These are phyloP conservation scores for Globisporangium recalcitrans DNA, from an alignment of 352 stramenopile species.

Conservation along the genomic window DNA sequence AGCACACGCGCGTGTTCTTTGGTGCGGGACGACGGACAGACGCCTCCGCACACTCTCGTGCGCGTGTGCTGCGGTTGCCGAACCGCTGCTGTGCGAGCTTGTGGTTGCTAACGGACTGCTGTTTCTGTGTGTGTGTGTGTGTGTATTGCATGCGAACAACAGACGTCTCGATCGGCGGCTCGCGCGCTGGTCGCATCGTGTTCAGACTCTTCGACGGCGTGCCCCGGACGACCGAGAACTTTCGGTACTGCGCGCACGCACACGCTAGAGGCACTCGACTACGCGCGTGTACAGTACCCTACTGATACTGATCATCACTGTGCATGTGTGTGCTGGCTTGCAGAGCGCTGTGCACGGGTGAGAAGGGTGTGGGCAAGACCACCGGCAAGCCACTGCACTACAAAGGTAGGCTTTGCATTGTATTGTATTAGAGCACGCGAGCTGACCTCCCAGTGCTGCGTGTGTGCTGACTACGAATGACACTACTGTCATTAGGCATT, in stretches of 20 bases:
- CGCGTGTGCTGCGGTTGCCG: neutral
- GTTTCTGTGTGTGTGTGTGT: neutral
- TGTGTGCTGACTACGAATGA: too few relatives aligned
- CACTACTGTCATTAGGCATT: constrained; percentile 29
- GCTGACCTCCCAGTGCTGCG: too few relatives aligned
- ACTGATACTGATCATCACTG: neutral
- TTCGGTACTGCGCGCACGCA: constrained; percentile 22
- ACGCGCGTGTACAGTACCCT: neutral
- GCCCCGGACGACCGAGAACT: constrained; percentile 64
- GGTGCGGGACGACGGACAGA: constrained; percentile 15
- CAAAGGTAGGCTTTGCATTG: constrained; percentile 27
- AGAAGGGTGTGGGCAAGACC: constrained; percentile 54
- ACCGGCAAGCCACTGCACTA: constrained; percentile 60
- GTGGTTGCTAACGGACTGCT: neutral
- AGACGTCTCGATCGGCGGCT: constrained; percentile 91
- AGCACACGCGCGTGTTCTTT: constrained; percentile 36
- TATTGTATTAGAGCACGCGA: too few relatives aligned
- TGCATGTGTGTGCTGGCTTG: neutral
- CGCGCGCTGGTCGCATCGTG: constrained; percentile 50
- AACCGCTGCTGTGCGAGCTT: neutral
- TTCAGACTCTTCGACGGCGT: constrained; percentile 56
- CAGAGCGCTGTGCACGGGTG: constrained; percentile 51
- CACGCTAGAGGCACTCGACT: neutral
- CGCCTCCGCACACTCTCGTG: neutral
- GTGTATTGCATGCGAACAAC: neutral